Evolutionary conservation across 2,329 filamentous ascomycete species (phyloP), one percentile per base, ranked within the genome.

Genomic region (Herpotrichia juniperi): DNA sequence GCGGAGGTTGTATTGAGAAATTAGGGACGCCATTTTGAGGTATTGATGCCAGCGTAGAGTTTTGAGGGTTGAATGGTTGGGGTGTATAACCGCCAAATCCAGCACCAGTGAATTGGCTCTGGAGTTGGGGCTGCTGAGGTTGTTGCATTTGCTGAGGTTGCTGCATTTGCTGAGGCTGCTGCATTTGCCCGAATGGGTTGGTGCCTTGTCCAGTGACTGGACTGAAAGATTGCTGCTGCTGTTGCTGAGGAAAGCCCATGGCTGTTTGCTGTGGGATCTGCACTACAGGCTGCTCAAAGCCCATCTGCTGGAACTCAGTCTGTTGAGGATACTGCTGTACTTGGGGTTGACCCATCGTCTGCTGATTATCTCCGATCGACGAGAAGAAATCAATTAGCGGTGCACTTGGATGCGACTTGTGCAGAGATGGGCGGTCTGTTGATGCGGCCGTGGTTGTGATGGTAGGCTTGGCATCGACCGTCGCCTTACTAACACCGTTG

Each of bases 111-210:
- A 84, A 84, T 43, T 83, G 82, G 14, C 81, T 72, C 61, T 87
- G 86, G 48, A 87, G 63, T 28, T 80, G 80, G 34, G 68, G 59
- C 46, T 62, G 62, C 50, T 73, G 66, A 17, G 51, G 67, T 39
- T 66, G 69, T 54, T 77, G 77, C 42, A 65, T 61, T 22, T 70
- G 80, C 39, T 68, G 60, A 48, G 59, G 61, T 47, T 73, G 66
- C 21, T 49, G 67, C 37, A 64, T 68, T 46, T 90, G 90, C 71
- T 94, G 91, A 58, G 91, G 87, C 67, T 97, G 65, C 96, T 96
- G 5, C 91, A 93, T 67, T 88, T 93, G 72, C 96, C 96, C 75
- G 96, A 97, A 78, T 93, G 94, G 68, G 96, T 97, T 55, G 96
- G 80, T 78, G 96, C 90, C 24, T 87, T 86, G 61, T 84, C 87